Base-by-base conservation (phyloP, 2,329 filamentous ascomycete species). In the Phaeosphaeriaceae sp. region DNA sequence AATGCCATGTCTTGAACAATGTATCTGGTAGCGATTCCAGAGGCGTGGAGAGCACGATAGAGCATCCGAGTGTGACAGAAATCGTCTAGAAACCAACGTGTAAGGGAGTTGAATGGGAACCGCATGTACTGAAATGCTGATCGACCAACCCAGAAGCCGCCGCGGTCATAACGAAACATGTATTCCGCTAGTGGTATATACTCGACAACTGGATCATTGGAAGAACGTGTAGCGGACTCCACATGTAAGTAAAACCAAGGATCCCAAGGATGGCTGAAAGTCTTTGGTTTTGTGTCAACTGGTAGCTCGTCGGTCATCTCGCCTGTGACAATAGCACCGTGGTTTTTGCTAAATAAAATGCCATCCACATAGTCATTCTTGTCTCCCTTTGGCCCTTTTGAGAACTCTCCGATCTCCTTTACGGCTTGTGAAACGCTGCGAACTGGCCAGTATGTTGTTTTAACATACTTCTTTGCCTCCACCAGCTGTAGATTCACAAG, bases 131-230 rank as follows among this genome's bases (percentile, higher is more conserved):
- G 69, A 70, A 86, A 88, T 2, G 85, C 83, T 48, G 85, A 83
- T 17, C 74, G 74, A 8, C 82, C 86, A 3, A 83, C 82, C 87
- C 86, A 89, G 73, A 89, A 89, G 2, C 81, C 85, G 38, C 85
- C 87, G 29, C 86, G 81, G 66, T 89, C 86, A 72, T 87, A 89
- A 13, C 87, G 82, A 71, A 89, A 89, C 50, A 89, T 81, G 68
- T 89, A 89, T 63, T 89, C 86, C 2, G 74, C 73, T 0, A 89
- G 59, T 0, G 85, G 85, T 1, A 89, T 79, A 48, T 81, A 82
- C 49, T 88, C 85, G 46, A 68, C 58, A 2, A 77, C 68, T 2
- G 71, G 68, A 13, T 71, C 55, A 13, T 50, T 45, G 2, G 68
- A 57, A 52, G 60, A 4, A 51, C 23, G 74, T 58, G 43, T 76